These are phyloP conservation scores for Entelexis paramagnoliae DNA, from an alignment of 1,139 yeast species.

Conservation along the genomic window DNA sequence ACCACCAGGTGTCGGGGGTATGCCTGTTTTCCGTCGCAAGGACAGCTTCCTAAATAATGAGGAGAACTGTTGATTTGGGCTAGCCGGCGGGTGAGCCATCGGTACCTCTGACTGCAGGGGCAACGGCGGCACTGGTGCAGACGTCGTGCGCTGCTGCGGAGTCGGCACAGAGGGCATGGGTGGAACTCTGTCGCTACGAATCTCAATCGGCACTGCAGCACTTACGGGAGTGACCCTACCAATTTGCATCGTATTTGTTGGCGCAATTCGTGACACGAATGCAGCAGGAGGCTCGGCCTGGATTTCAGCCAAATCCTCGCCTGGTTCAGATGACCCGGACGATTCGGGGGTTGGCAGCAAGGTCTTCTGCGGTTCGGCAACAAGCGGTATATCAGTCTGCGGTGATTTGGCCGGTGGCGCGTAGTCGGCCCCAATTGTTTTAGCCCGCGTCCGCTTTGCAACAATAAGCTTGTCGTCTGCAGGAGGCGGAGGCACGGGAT, in stretches of 20 bases:
- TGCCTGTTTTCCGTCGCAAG: background rate
- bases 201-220: constrained; percentile 2
- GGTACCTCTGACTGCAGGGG: constrained; percentile 1
- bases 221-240: background rate
- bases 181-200: background rate
- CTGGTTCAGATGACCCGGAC: background rate
- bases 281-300: constrained; percentile 1
- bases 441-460: background rate
- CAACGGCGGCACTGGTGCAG: background rate
- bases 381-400: background rate
- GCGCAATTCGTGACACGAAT: background rate
- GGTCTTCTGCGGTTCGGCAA: background rate
- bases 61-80: constrained; percentile 1
- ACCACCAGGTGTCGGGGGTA: background rate
- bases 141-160: background rate
- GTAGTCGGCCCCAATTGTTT: background rate
- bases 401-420: background rate
- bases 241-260: background rate
- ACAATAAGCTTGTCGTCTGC: background rate
- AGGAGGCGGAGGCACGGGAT: background rate
- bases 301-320: background rate
- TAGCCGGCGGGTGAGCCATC: background rate
- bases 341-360: constrained; percentile 3
- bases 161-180: background rate
- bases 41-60: constrained; percentile 7